Conservation (phyloP, 116 monocot species). For the Phalaenopsis hybrid region DNA sequence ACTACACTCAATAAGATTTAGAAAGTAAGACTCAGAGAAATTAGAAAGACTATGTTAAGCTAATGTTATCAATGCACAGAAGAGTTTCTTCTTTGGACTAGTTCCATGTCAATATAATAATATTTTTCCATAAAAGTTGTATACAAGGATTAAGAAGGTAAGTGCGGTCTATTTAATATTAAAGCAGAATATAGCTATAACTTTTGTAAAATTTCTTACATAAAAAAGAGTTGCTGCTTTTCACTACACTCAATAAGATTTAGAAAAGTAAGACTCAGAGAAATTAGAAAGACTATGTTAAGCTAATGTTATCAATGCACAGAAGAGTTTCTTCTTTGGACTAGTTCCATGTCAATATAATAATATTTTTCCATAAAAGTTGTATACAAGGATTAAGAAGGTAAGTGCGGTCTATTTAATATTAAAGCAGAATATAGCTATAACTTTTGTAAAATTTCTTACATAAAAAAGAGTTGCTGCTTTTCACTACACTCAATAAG, state of each 20-base stretch:
- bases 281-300: background rate
- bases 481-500: background rate
- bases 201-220: background rate
- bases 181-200: background rate
- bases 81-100: no score
- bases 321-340: no score
- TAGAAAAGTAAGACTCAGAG: background rate
- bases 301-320: background rate
- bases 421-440: slow-evolving; percentile 1
- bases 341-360: no score
- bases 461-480: background rate
- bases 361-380: no score
- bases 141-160: background rate
- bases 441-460: background rate
- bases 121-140: background rate
- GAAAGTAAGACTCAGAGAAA: background rate
- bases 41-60: background rate
- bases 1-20: background rate
- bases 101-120: no score
- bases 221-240: background rate
- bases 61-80: background rate
- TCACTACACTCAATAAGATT: background rate
- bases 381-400: background rate
- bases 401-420: background rate
- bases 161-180: background rate